Conservation (phyloP, 441 rosid species). For the Kokia cookei region DNA sequence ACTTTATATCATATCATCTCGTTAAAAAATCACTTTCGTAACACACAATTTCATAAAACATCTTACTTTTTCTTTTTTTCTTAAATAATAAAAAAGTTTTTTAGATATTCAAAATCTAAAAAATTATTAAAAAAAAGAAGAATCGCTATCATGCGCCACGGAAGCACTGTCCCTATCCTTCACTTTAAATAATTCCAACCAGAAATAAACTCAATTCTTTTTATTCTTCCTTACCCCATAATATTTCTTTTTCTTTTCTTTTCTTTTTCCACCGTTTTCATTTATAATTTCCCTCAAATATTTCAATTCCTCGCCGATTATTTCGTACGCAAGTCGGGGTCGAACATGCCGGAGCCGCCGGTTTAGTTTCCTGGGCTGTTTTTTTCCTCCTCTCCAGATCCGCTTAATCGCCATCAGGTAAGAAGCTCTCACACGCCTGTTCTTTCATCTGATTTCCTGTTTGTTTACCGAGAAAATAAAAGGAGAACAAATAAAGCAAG, state of each 20-base stretch:
- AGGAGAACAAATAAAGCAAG: not conserved
- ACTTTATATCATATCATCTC: not conserved
- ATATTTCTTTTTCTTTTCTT: not conserved
- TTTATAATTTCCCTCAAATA: not conserved
- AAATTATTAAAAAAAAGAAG: not conserved
- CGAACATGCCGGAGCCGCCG: slow-evolving; percentile 38
- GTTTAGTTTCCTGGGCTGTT: slow-evolving; percentile 10
- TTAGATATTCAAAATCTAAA: not conserved
- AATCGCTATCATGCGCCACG: slow-evolving; percentile 27
- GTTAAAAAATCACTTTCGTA: not conserved
- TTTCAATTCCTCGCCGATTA: slow-evolving; percentile 35
- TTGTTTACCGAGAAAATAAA: slow-evolving; percentile 13
- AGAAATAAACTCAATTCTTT: not conserved
- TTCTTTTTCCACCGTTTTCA: not conserved
- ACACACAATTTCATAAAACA: not conserved
- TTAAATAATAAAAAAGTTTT: not conserved
- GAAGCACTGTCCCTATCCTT: slow-evolving; percentile 24
- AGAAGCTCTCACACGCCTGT: not conserved
- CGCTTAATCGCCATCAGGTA: slow-evolving; percentile 26
- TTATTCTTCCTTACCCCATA: not conserved
- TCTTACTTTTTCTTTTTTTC: not conserved
- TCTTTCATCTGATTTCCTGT: slow-evolving; percentile 14
- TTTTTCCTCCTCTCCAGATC: slow-evolving; percentile 23
- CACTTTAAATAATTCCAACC: slow-evolving; percentile 31
- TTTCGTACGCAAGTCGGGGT: not conserved